Conservation (phyloP, 352 stramenopile genomes). For the Phytophthora vignae region DNA sequence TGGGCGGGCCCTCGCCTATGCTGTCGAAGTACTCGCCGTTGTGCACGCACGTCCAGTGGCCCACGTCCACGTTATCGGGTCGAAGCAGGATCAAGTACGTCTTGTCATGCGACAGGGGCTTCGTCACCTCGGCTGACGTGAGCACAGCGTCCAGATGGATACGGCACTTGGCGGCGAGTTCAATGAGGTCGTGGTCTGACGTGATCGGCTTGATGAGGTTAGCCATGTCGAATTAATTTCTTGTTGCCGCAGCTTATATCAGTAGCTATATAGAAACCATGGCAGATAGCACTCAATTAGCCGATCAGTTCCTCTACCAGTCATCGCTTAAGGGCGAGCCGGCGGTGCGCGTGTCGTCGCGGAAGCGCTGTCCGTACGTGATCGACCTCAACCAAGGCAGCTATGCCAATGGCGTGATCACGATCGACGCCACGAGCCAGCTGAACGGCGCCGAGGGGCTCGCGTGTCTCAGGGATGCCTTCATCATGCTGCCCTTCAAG, state of each 20-base stretch:
- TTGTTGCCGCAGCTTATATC: neutral
- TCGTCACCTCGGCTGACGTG: neutral
- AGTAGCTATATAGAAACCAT: too few relatives aligned
- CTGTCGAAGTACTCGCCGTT: neutral
- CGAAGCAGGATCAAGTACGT: slow-evolving; percentile 12
- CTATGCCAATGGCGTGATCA: neutral
- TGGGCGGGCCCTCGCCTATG: neutral
- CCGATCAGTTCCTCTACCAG: neutral
- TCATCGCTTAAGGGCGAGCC: neutral
- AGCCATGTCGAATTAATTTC: slow-evolving; percentile 3
- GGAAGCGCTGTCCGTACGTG: neutral
- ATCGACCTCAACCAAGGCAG: neutral
- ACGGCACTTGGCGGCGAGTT: neutral
- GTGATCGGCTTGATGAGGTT: slow-evolving; percentile 7
- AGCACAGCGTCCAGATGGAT: neutral
- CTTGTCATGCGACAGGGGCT: neutral
- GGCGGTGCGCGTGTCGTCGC: neutral
- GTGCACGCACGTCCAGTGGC: slow-evolving; percentile 3
- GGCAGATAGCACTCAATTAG: neutral
- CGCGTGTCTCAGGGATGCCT: neutral
- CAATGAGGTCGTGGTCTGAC: neutral
- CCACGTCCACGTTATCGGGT: neutral
- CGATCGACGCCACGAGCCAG: neutral
- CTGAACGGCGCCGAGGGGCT: neutral
- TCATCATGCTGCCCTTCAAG: neutral